These are phyloP conservation scores for Paramecium caudatum DNA, from an alignment of 73 alveolate genomes.

Conservation along the genomic window DNA sequence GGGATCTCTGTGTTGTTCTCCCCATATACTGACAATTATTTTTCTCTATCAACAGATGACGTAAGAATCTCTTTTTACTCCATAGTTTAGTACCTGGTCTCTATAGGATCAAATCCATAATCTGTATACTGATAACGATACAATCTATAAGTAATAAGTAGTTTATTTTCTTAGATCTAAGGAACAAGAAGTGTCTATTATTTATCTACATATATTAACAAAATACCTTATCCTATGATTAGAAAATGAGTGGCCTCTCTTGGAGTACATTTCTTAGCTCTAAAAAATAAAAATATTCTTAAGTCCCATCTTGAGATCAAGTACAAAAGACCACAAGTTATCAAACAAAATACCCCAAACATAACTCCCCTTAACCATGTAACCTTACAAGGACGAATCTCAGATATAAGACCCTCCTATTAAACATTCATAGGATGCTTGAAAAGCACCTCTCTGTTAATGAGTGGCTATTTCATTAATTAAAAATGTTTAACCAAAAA, in stretches of 20 bases:
- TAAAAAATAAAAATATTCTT: constrained; percentile 40
- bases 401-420: constrained; percentile 68
- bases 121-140: constrained; percentile 41
- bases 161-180: not conserved
- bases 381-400: constrained; percentile 42
- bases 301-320: constrained; percentile 70
- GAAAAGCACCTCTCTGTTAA: constrained; percentile 6
- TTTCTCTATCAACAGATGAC: not conserved
- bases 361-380: not conserved
- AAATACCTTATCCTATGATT: constrained; percentile 37
- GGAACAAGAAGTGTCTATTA: not conserved
- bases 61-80: not conserved
- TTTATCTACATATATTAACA: not conserved
- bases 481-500: constrained; percentile 40
- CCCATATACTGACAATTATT: constrained; percentile 46
- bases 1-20: constrained; percentile 75
- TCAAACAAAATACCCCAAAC: constrained; percentile 34
- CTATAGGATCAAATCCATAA: constrained; percentile 42
- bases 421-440: constrained; percentile 69
- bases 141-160: constrained; percentile 36
- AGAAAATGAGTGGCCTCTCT: constrained; percentile 23
- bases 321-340: constrained; percentile 63
- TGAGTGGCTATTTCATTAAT: constrained; percentile 43
- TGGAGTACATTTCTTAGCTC: constrained; percentile 54
- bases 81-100: constrained; percentile 20